Evolutionary conservation across 371 early-diverging fungal species (phyloP).

Genomic region (Catenaria anguillulae): DNA sequence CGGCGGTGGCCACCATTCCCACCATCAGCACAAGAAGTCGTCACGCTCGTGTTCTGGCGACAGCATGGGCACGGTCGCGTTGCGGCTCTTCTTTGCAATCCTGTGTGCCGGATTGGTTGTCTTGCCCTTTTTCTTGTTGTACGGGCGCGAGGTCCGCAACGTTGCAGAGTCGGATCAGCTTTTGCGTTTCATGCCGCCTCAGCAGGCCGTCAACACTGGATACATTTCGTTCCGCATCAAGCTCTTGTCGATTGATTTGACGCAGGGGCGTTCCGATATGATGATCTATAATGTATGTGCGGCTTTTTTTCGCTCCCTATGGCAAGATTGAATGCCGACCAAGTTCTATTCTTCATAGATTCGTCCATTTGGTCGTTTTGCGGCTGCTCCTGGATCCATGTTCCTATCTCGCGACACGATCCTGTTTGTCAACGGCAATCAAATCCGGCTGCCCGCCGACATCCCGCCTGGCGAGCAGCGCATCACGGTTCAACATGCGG

Average conservation of each 20-base stretch:
- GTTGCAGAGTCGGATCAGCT: no score
- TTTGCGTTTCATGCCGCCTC: not conserved
- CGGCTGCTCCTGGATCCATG: not conserved
- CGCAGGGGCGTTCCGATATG: not conserved
- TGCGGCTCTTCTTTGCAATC: no score
- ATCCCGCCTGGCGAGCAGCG: not conserved
- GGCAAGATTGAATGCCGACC: not conserved
- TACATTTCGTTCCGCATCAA: not conserved
- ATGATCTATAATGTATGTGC: not conserved
- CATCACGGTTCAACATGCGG: not conserved
- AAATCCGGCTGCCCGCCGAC: not conserved
- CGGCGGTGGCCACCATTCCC: no score
- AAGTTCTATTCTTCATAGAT: not conserved
- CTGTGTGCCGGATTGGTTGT: no score
- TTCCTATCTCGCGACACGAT: not conserved
- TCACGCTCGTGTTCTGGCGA: no score
- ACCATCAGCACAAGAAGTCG: no score
- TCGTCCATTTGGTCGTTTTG: not conserved
- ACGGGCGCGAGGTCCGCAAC: no score
- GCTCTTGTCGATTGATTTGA: not conserved
- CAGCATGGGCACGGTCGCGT: no score
- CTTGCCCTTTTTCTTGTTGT: no score
- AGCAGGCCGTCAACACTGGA: not conserved
- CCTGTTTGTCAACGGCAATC: not conserved
- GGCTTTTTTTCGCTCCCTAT: not conserved